Evolutionary conservation across 768 basidiomycete species (phyloP), one percentile per base, ranked within the genome.

Genomic region (Suillus subluteus): DNA sequence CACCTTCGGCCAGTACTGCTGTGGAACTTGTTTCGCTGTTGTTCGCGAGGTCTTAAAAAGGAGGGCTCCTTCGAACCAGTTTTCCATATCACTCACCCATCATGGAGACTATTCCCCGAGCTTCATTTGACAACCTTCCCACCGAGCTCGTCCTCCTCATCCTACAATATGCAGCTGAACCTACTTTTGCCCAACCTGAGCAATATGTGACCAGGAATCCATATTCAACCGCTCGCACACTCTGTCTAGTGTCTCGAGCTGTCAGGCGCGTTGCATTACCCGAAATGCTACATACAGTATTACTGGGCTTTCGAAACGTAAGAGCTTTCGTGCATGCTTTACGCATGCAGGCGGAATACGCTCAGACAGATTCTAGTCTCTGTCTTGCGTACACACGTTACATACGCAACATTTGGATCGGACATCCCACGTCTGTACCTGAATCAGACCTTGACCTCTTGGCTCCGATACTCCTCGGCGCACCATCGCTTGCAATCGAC

Each of bases 211-310:
- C 11, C 32, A 21, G 35, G 5, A 62, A 68, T 43, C 46, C 58
- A 15, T 74, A 73, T 52, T 64, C 69, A 15, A 76, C 74, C 15
- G 77, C 78, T 6, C 58, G 72, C n/a, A 64, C 75, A 13, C 73
- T 84, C n/a, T 74, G 77, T 40, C 68, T 67, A 15, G 81, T 82
- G 13, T 83, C 79, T 6, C 71, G 67, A 55, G 62, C 54, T 30
- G 52, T 81, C 38, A 76, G 81, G 16, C 73, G 69, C 15, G 70
- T 70, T 18, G 70, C 74, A 23, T 81, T 84, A 76, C 80, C 76
- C 43, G 68, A 74, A 62, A 74, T 84, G 62, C 75, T 83, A 9
- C 75, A 79, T 64, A 82, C 79, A 16, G 79, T 84, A 6, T 65
- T 80, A 26, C 74, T 83, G 56, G 8, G 2, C 7, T 23, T 6